Evolutionary conservation across 768 basidiomycete species (phyloP).

Genomic region (Chiua virens): DNA sequence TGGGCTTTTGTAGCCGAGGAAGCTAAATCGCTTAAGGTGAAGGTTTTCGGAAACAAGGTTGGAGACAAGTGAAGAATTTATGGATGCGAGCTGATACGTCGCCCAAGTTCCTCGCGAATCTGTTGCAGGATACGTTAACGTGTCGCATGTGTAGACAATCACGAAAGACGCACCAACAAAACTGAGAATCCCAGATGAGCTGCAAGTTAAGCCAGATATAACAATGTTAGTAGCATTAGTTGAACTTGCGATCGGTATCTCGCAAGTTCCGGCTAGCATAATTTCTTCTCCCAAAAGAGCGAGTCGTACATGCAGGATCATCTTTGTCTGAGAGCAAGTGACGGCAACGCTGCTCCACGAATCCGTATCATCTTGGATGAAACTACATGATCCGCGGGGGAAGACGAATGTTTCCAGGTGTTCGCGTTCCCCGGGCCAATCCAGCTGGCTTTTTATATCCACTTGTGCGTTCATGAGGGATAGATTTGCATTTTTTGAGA

Average conservation of each 20-base stretch:
- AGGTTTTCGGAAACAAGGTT: slow-evolving; percentile 24
- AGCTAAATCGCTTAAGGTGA: slow-evolving; percentile 19
- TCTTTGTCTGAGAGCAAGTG: slow-evolving; percentile 21
- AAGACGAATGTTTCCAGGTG: slow-evolving; percentile 34
- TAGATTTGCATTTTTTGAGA: slow-evolving; percentile 35
- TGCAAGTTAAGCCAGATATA: slow-evolving; percentile 29
- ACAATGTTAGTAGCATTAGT: not conserved
- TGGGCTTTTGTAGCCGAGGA: slow-evolving; percentile 6
- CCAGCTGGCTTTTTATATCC: slow-evolving; percentile 21
- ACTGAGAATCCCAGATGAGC: slow-evolving; percentile 48
- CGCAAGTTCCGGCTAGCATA: slow-evolving; percentile 14
- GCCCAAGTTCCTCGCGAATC: slow-evolving; percentile 47
- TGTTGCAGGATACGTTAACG: slow-evolving; percentile 21
- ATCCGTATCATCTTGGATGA: slow-evolving; percentile 19
- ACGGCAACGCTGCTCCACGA: slow-evolving; percentile 14
- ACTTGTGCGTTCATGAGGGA: slow-evolving; percentile 32
- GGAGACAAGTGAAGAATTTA: slow-evolving; percentile 24
- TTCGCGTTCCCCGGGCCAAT: slow-evolving; percentile 27
- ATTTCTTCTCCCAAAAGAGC: slow-evolving; percentile 21
- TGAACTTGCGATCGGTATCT: slow-evolving; percentile 19
- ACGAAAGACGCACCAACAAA: slow-evolving; percentile 44
- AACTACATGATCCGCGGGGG: slow-evolving; percentile 25
- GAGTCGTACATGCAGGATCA: slow-evolving; percentile 22
- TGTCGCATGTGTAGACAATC: not conserved
- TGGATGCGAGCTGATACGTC: slow-evolving; percentile 32